Conservation (phyloP, 257 asterid genomes). For the Echites panduratus region DNA sequence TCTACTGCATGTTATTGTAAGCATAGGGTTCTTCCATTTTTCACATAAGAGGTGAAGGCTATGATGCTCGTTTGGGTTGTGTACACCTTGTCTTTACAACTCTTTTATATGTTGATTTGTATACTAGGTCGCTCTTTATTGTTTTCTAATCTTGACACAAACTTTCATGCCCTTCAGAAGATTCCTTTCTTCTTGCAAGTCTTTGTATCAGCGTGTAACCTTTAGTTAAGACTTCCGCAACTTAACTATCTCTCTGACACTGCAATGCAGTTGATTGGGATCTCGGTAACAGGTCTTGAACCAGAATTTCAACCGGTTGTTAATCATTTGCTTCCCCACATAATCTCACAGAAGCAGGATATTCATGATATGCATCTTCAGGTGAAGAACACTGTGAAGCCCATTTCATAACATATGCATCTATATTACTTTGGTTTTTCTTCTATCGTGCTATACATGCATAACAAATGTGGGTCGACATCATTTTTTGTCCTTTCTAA, state of each 20-base stretch:
- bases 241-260: slow-evolving; percentile 9
- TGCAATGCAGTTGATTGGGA: slow-evolving; percentile 74
- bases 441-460: not conserved
- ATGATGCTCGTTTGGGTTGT: not conserved
- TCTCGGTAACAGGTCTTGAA: slow-evolving; percentile 77
- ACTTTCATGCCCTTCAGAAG: not conserved
- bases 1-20: not conserved
- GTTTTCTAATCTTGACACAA: not conserved
- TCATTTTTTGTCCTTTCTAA: slow-evolving; percentile 29
- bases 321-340: slow-evolving; percentile 66
- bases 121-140: not conserved
- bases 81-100: not conserved
- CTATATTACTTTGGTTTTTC: not conserved
- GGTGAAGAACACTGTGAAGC: slow-evolving; percentile 41
- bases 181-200: slow-evolving; percentile 2
- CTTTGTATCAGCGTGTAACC: slow-evolving; percentile 12
- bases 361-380: slow-evolving; percentile 75
- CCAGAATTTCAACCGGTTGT: slow-evolving; percentile 91
- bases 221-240: slow-evolving; percentile 10
- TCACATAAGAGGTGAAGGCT: not conserved
- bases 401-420: not conserved
- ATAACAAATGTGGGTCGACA: not conserved
- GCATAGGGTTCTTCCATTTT: not conserved
- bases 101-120: not conserved
- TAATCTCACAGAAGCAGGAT: slow-evolving; percentile 79